Evolutionary conservation across 2,329 filamentous ascomycete genomes (phyloP).

Genomic region (Curvularia eragrostidis): DNA sequence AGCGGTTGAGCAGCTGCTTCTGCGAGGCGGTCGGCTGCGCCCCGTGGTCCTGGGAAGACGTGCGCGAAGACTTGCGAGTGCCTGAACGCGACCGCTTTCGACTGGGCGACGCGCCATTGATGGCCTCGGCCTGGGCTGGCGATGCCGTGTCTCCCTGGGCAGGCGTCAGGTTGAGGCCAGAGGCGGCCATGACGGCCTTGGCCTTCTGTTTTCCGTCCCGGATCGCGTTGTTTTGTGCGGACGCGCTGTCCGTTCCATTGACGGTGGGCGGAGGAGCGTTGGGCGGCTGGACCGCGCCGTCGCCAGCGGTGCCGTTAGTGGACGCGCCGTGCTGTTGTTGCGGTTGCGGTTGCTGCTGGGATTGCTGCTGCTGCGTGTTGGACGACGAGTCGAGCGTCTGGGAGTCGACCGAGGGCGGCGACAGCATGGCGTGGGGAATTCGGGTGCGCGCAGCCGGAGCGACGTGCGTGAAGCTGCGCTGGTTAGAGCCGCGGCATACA

Average conservation of each 20-base stretch:
- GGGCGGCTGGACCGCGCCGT: constrained; percentile 45
- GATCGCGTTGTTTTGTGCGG: constrained; percentile 55
- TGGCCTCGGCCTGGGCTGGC: constrained; percentile 44
- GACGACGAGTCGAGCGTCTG: constrained; percentile 31
- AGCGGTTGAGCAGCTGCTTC: constrained; percentile 64
- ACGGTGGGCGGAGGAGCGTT: constrained; percentile 32
- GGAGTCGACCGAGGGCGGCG: constrained; percentile 39
- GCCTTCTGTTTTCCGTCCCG: constrained; percentile 67
- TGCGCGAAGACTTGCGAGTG: constrained; percentile 57
- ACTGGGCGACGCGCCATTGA: constrained; percentile 59
- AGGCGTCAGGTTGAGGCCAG: constrained; percentile 50
- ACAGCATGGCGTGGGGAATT: constrained; percentile 44
- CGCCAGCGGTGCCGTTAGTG: constrained; percentile 39
- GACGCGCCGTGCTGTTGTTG: constrained; percentile 42
- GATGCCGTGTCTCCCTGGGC: constrained; percentile 39
- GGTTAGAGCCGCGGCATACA: constrained; percentile 41
- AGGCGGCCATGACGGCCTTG: constrained; percentile 64
- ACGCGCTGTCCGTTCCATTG: constrained; percentile 37
- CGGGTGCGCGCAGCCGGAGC: constrained; percentile 38
- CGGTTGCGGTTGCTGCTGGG: constrained; percentile 14
- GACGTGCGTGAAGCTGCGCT: constrained; percentile 39
- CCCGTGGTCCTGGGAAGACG: constrained; percentile 45
- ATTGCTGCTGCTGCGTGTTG: constrained; percentile 28
- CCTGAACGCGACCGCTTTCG: constrained; percentile 68
- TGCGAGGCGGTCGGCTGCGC: constrained; percentile 48